phyloP scores from a whole-genome alignment of 2,329 filamentous ascomycete species.

The Verticillium zaregamsianum region DNA sequence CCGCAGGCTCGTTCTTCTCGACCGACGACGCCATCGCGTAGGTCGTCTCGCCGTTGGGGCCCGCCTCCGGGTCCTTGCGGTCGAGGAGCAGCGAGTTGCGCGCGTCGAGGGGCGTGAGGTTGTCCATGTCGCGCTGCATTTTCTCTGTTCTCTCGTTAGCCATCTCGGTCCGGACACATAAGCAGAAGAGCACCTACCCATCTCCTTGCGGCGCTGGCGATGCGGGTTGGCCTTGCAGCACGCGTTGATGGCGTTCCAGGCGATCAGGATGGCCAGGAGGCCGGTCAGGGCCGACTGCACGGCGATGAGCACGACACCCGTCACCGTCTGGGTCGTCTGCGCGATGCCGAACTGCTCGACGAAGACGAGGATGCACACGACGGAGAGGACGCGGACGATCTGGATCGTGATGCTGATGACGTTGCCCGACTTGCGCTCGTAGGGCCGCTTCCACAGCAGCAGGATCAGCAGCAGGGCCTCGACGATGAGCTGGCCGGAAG shows the following conservation, averaged over 20 bases:
- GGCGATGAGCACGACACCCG: conserved; percentile 88
- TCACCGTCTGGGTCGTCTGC: conserved; percentile 90
- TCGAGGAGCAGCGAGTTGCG: conserved; percentile 81
- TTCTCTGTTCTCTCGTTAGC: conserved; percentile 56
- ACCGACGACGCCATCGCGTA: conserved; percentile 37
- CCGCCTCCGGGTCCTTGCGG: conserved; percentile 27
- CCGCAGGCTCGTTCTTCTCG: conserved; percentile 26
- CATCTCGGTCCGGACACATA: conserved; percentile 1
- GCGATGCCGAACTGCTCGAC: conserved; percentile 87
- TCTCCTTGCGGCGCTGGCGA: conserved; percentile 80
- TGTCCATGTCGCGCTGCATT: conserved; percentile 70
- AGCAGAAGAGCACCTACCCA: conserved; percentile 58
- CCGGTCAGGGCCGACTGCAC: conserved; percentile 82
- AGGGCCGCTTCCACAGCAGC: conserved; percentile 81
- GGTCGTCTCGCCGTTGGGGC: conserved; percentile 30
- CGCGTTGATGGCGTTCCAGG: conserved; percentile 79
- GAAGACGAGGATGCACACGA: conserved; percentile 85
- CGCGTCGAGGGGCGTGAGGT: conserved; percentile 80
- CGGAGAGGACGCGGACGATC: conserved; percentile 81
- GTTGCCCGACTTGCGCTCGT: conserved; percentile 80
- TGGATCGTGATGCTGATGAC: conserved; percentile 93
- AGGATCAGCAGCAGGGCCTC: conserved; percentile 76
- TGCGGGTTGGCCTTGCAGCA: conserved; percentile 89
- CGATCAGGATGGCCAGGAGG: conserved; percentile 79
- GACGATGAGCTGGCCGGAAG: conserved; percentile 72